Percentiles rank a stretch among this genome's conserved stretches.
Conservation (phyloP, 805 yeast genomes). For the Kodamaea kaohsiungensis region DNA sequence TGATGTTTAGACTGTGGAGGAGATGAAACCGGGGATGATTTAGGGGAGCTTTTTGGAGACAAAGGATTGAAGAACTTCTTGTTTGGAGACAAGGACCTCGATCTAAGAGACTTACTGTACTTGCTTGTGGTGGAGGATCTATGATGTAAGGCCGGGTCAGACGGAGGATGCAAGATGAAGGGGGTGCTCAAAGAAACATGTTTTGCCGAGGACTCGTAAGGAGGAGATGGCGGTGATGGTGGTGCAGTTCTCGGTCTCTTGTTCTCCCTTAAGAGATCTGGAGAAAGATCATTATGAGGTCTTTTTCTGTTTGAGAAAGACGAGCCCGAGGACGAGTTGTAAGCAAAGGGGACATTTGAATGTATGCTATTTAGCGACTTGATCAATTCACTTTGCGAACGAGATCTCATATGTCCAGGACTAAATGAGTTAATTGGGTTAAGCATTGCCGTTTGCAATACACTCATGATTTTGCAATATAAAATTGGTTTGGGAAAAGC, state of each 20-base stretch:
- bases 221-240: slow-evolving; percentile 39
- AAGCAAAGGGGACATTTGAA: slow-evolving; percentile 3
- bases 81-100: slow-evolving; percentile 16
- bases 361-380: slow-evolving; percentile 11
- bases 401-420: slow-evolving; percentile 34
- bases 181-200: slow-evolving; percentile 2
- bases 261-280: slow-evolving; percentile 3
- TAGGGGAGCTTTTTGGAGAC: slow-evolving; percentile 21
- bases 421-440: slow-evolving; percentile 31
- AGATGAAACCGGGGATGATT: slow-evolving; percentile 19
- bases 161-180: slow-evolving; percentile 1
- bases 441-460: slow-evolving; percentile 9
- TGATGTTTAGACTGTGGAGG: slow-evolving; percentile 10
- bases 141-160: background rate
- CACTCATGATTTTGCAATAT: slow-evolving; percentile 5
- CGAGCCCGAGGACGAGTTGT: background rate
- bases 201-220: slow-evolving; percentile 9
- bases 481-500: background rate
- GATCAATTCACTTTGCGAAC: slow-evolving; percentile 34
- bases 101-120: slow-evolving; percentile 13
- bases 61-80: slow-evolving; percentile 18
- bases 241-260: slow-evolving; percentile 51
- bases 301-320: slow-evolving; percentile 21
- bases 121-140: slow-evolving; percentile 9
- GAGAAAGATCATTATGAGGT: slow-evolving; percentile 25